phyloP scores from a whole-genome alignment of 768 basidiomycete genomes.

The Boletus pseudo-olivaceus region DNA sequence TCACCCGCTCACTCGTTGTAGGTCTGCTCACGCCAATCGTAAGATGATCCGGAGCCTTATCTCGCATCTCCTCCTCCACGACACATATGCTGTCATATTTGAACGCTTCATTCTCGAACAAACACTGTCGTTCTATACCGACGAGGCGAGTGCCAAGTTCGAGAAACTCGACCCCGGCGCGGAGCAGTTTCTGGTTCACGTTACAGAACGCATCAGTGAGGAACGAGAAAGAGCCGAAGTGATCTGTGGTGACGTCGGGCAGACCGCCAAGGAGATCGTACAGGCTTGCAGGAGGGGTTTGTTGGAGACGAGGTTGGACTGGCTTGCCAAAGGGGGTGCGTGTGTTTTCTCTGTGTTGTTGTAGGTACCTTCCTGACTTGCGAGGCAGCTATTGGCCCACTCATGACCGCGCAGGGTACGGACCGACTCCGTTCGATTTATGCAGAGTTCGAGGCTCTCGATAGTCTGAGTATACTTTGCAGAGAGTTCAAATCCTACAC shows the following conservation, averaged over 20 bases:
- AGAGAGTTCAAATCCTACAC: slow-evolving; percentile 60
- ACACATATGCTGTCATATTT: slow-evolving; percentile 52
- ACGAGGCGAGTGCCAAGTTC: slow-evolving; percentile 43
- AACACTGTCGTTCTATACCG: slow-evolving; percentile 51
- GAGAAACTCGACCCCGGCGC: slow-evolving; percentile 36
- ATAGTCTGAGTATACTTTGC: slow-evolving; percentile 50
- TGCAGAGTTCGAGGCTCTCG: slow-evolving; percentile 55
- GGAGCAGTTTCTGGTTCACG: slow-evolving; percentile 50
- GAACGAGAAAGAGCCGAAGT: slow-evolving; percentile 54
- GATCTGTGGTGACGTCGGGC: slow-evolving; percentile 43
- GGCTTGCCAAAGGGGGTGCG: slow-evolving; percentile 42
- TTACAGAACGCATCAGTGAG: slow-evolving; percentile 45
- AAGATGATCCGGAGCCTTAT: slow-evolving; percentile 48
- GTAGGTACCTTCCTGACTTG: slow-evolving; percentile 14
- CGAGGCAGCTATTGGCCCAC: slow-evolving; percentile 47
- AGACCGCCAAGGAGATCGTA: slow-evolving; percentile 48
- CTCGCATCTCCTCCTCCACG: slow-evolving; percentile 51
- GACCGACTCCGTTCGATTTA: slow-evolving; percentile 53
- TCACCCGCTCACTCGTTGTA: slow-evolving; percentile 14
- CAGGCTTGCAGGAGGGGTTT: slow-evolving; percentile 53
- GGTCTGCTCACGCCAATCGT: slow-evolving; percentile 39
- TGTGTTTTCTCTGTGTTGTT: slow-evolving; percentile 32
- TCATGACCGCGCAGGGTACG: slow-evolving; percentile 47
- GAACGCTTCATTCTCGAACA: slow-evolving; percentile 52
- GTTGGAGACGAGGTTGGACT: slow-evolving; percentile 41